These are phyloP conservation scores for Plasmodium relictum DNA, from an alignment of 169 alveolate genomes.

Conservation along the genomic window DNA sequence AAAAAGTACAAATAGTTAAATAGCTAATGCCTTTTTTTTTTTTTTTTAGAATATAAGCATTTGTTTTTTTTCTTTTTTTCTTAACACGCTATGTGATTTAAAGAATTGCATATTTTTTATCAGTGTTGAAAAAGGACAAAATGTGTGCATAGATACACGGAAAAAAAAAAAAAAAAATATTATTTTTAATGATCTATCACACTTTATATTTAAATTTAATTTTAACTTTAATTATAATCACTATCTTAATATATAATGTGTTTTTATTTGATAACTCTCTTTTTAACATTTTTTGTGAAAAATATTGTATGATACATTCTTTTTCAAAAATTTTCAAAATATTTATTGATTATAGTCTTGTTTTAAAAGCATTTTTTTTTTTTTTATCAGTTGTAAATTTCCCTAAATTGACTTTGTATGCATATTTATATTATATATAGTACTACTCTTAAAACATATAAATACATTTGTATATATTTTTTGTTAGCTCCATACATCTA, in stretches of 20 bases:
- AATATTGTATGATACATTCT: conserved; percentile 25
- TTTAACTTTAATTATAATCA: conserved; percentile 15
- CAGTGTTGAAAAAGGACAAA: neutral
- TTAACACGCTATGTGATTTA: too few species aligned
- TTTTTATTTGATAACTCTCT: conserved; percentile 11
- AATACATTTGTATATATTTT: conserved; percentile 9
- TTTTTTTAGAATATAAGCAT: too few species aligned
- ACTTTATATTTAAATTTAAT: conserved; percentile 2
- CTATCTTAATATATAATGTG: conserved; percentile 13
- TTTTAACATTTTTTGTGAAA: conserved; percentile 29
- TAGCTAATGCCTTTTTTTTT: too few species aligned
- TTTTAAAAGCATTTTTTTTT: conserved; percentile 39
- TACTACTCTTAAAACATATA: neutral
- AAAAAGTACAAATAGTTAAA: too few species aligned
- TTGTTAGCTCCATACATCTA: neutral
- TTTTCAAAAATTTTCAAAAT: conserved; percentile 11
- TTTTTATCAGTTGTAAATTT: conserved; percentile 7
- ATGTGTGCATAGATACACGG: neutral
- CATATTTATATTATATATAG: neutral
- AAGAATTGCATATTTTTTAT: too few species aligned
- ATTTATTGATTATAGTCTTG: conserved; percentile 22
- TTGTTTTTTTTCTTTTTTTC: too few species aligned
- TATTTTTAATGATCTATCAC: neutral
- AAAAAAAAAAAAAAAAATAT: conserved; percentile 17
- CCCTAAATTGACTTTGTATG: neutral